These are phyloP conservation scores for Russula vinacea DNA, from an alignment of 768 basidiomycete species.

Conservation along the genomic window DNA sequence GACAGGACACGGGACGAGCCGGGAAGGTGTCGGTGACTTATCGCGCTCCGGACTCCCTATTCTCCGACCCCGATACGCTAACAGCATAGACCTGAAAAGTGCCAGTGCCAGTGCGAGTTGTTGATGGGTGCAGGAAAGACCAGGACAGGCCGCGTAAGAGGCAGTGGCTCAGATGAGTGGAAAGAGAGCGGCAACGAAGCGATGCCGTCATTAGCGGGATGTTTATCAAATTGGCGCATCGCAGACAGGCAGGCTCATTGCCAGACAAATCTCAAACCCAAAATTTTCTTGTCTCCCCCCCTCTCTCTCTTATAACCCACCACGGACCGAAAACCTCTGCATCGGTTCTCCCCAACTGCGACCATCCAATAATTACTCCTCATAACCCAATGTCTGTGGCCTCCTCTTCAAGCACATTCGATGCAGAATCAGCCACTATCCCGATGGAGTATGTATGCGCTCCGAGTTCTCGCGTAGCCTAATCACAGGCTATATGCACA, in stretches of 20 bases:
- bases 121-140: neutral
- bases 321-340: neutral
- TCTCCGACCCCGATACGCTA: neutral
- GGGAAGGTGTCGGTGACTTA: neutral
- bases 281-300: neutral
- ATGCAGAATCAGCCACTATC: conserved; percentile 3
- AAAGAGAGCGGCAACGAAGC: neutral
- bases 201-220: neutral
- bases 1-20: neutral
- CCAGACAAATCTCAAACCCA: neutral
- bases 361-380: neutral
- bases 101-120: neutral
- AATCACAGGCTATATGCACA: neutral
- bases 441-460: neutral
- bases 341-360: neutral
- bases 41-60: neutral
- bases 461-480: neutral
- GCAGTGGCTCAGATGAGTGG: neutral
- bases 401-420: conserved; percentile 1
- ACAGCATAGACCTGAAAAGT: neutral
- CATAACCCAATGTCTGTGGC: neutral
- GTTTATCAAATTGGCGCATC: neutral
- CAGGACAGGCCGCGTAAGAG: neutral
- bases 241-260: conserved; percentile 1
- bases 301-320: neutral